These are phyloP conservation scores for Arthrobotrys sphaeroides DNA, from an alignment of 2,329 filamentous ascomycete genomes.

Conservation along the genomic window DNA sequence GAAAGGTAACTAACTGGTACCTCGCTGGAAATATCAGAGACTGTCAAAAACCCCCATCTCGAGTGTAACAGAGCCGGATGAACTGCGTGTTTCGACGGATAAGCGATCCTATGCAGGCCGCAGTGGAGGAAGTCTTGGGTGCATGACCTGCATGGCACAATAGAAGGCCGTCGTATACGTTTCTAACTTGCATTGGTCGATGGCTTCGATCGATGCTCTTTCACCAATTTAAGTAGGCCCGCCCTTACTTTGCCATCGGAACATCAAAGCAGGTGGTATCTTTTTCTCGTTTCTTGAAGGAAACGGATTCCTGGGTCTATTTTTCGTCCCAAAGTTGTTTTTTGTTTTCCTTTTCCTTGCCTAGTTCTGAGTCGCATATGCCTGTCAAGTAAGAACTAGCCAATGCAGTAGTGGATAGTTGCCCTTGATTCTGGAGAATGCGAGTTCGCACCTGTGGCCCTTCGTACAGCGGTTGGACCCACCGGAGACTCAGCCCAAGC, in stretches of 20 bases:
- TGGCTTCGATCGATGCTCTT: slow-evolving; percentile 46
- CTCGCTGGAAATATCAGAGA: slow-evolving; percentile 38
- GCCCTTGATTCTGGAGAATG: slow-evolving; percentile 44
- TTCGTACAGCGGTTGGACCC: slow-evolving; percentile 44
- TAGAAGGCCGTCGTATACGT: slow-evolving; percentile 50
- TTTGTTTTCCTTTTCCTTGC: too few relatives aligned
- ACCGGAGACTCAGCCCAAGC: slow-evolving; percentile 44
- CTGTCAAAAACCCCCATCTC: slow-evolving; percentile 21
- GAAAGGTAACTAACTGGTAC: slow-evolving; percentile 49
- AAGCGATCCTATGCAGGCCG: slow-evolving; percentile 40
- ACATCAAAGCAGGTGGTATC: slow-evolving; percentile 5
- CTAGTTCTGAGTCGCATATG: slow-evolving; percentile 23
- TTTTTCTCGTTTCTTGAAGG: neutral
- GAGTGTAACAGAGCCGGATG: slow-evolving; percentile 37
- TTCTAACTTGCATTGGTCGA: slow-evolving; percentile 52
- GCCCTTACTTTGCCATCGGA: slow-evolving; percentile 36
- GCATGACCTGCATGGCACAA: slow-evolving; percentile 42
- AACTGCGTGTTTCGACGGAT: slow-evolving; percentile 42
- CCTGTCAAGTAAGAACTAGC: slow-evolving; percentile 23
- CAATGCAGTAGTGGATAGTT: slow-evolving; percentile 39
- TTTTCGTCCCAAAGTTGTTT: slow-evolving; percentile 20
- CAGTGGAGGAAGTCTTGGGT: slow-evolving; percentile 17
- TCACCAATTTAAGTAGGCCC: slow-evolving; percentile 49
- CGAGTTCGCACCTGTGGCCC: slow-evolving; percentile 26
- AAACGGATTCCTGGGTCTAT: neutral